phyloP scores from a whole-genome alignment of 2,329 filamentous ascomycete genomes.

The Fusarium sp. region DNA sequence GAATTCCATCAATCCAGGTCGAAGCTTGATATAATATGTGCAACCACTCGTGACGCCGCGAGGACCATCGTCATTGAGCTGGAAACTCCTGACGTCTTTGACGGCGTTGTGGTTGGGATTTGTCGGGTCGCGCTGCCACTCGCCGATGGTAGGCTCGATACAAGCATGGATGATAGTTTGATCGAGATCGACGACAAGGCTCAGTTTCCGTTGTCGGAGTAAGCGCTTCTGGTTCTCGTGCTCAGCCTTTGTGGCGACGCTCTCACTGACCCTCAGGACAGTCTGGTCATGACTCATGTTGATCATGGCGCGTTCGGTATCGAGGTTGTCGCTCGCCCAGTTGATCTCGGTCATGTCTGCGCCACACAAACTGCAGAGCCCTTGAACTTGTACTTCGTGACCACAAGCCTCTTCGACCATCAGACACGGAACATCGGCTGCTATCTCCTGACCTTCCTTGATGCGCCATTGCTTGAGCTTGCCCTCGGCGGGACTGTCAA shows the following conservation, averaged over 20 bases:
- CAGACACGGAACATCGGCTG: conserved; percentile 68
- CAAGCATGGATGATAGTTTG: conserved; percentile 99
- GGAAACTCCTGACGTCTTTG: conserved; percentile 88
- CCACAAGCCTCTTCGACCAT: conserved; percentile 91
- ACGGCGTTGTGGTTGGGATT: conserved; percentile 94
- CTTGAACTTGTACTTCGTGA: conserved; percentile 91
- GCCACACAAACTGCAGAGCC: conserved; percentile 91
- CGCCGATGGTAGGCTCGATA: conserved; percentile 93
- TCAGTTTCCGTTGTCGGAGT: conserved; percentile 83
- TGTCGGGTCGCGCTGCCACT: conserved; percentile 89
- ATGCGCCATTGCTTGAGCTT: conserved; percentile 82
- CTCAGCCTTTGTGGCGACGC: conserved; percentile 84
- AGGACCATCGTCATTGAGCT: conserved; percentile 86
- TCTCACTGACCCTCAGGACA: conserved; percentile 83
- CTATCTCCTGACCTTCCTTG: conserved; percentile 72
- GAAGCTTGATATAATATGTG: conserved; percentile 98
- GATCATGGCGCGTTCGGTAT: conserved; percentile 88
- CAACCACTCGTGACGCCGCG: conserved; percentile 76
- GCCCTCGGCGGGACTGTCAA: conserved; percentile 86
- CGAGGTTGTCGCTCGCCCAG: conserved; percentile 83
- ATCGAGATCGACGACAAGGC: conserved; percentile 94
- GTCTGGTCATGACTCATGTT: conserved; percentile 96
- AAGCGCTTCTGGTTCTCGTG: conserved; percentile 87
- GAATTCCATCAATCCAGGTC: conserved; percentile 86
- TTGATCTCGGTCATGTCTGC: conserved; percentile 94